phyloP scores from a whole-genome alignment of 371 early-diverging fungal genomes.

The Circinella minor region DNA sequence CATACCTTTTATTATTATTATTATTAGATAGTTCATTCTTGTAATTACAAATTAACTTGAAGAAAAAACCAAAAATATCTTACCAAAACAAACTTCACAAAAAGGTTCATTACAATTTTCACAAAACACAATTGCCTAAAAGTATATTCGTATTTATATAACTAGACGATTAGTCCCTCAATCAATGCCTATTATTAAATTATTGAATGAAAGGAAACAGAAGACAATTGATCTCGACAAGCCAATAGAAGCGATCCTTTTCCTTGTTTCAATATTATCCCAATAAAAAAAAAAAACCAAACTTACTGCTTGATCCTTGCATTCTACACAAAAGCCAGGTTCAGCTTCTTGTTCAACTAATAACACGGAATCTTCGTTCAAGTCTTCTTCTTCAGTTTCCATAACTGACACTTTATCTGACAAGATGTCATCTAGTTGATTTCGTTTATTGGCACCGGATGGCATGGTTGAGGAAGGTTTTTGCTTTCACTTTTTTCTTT shows the following conservation, averaged over 20 bases:
- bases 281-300: background rate
- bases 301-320: constrained; percentile 77
- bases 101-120: constrained; percentile 81
- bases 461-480: constrained; percentile 20
- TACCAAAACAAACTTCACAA: constrained; percentile 90
- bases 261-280: background rate
- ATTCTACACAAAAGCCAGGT: constrained; percentile 87
- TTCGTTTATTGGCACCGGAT: constrained; percentile 28
- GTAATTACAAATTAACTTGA: background rate
- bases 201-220: no score
- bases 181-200: no score
- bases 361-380: constrained; percentile 32
- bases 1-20: constrained; percentile 48
- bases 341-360: constrained; percentile 31
- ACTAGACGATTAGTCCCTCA: no score
- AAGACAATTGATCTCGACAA: background rate
- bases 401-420: constrained; percentile 54
- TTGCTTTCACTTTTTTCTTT: no score
- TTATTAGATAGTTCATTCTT: no score
- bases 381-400: constrained; percentile 48
- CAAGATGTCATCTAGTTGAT: constrained; percentile 47
- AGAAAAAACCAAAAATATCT: background rate
- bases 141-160: no score
- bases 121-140: constrained; percentile 68
- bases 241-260: background rate